A percentile compares a stretch with the other conserved stretches of the same genome.
Evolutionary conservation across 108 stramenopile species (phyloP).

Genomic region (Hondaea fermentalgiana): DNA sequence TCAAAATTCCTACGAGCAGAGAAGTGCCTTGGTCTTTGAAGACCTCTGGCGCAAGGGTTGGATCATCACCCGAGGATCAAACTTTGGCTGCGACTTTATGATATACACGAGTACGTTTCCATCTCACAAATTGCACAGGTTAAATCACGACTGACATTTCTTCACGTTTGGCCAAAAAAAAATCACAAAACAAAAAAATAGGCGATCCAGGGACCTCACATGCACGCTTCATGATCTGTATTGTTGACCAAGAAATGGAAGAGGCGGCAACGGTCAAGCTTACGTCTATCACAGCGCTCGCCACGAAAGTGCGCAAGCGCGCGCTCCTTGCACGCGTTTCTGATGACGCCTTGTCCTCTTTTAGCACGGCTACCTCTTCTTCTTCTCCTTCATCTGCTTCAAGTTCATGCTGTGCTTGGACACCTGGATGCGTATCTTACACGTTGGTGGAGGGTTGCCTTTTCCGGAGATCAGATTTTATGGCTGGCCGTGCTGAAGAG

Average conservation of each 20-base stretch:
- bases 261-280: neutral
- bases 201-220: slow-evolving; percentile 10
- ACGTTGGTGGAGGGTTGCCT: neutral
- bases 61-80: neutral
- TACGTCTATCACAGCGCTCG: neutral
- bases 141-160: neutral
- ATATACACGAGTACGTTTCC: neutral
- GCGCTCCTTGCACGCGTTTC: neutral
- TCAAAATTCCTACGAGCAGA: neutral
- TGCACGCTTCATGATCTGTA: neutral
- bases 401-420: neutral
- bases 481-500: neutral
- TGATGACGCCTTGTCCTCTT: no score
- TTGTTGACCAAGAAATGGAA: neutral
- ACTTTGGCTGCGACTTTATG: neutral
- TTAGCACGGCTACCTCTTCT: no score
- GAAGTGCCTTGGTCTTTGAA: neutral
- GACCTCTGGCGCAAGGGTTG: neutral
- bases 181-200: neutral
- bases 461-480: neutral
- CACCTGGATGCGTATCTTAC: neutral
- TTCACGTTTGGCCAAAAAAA: neutral
- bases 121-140: neutral
- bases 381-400: no score
- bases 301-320: neutral